Evolutionary conservation across 176 grass and related monocot species (phyloP), one percentile per base, ranked within the genome.

Genomic region (Rhynchospora tenuis): DNA sequence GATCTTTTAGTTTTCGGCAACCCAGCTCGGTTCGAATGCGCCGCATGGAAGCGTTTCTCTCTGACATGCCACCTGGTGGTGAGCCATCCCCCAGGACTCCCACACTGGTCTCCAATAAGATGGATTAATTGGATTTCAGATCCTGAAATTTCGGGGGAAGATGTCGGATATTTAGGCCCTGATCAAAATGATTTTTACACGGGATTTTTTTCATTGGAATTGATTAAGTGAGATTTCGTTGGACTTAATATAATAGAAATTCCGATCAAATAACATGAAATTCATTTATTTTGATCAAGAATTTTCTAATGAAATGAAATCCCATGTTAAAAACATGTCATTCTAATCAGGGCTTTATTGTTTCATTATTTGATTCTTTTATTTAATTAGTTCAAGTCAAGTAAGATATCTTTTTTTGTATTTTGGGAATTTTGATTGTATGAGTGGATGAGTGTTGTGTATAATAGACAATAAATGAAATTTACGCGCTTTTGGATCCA

Each of bases 41-140:
- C 12, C 80, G 60, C 31, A 67, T 82, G 80, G 80, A 48, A 38
- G 60, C 60, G 2, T 82, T 82, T 48, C 59, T 82, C 16, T 23
- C 80, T 2, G 80, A 66, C 13, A 67, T 82, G 80, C 80, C 60
- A 11, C 20, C 60, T 7, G 60, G 60, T 42, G 80, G 60, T 5
- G 80, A 64, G 20, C 80, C 80, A 3, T 82, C 80, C 14, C 60
- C 80, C 28, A 61, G 12, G 13, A 9, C 43, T n/a, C n/a, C n/a
- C n/a, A n/a, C n/a, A n/a, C n/a, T n/a, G 59, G 15, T 24, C 31
- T 43, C 31, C 20, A 31, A 81, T 7, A 81, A 82, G 43, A 82
- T 47, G 59, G 80, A 82, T 28, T 82, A 82, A 64, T 27, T 82
- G 16, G 72, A 76, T 76, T 22, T 20, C n/a, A 65, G 22, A 20